Evolutionary conservation across 208 protist genomes (phyloP), one percentile per base, ranked within the genome.

Genomic region (Strigomonas culicis): DNA sequence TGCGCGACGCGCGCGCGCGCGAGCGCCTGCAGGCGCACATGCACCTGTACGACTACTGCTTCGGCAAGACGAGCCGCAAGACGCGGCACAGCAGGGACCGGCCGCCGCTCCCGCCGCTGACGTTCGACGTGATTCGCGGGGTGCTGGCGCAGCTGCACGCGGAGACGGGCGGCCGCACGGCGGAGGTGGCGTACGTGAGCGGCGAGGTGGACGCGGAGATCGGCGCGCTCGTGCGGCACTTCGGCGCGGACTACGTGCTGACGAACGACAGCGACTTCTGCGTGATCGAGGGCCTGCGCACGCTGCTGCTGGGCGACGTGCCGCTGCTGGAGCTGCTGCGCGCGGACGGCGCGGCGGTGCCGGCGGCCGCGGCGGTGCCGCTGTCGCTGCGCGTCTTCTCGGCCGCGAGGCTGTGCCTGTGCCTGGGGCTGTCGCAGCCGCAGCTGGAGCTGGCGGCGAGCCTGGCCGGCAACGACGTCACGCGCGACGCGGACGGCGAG

Each of bases 391-490:
- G 39, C 25, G 22, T 57, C 22, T 66, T 53, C 53, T 39, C 32
- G 41, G 32, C 41, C 30, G 39, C 30, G 47, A 17, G 36, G 22
- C 31, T 60, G 39, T 66, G 50, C 52, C 41, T 43, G 50, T n/a
- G 50, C 22, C 50, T 53, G 47, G 22, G 44, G 50, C 19, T 13
- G n/a, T 66, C n/a, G 43, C 52, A 31, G 34, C 51, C 34, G 57
- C 66, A 66, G 39, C 59, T 72, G 21, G 66, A 46, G 4, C 66
- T 72, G 30, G 66, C 66, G 34, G 66, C 66, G 31, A 60, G 56
- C 28, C 59, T 72, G 17, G 50, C 66, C 27, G 66, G 66, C 32
- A 72, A 72, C 66, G 66, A 72, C 66, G 44, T 64, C 57, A 72
- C 66, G 1, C 39, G 46, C 7, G 59, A 72, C 21, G 19, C 43